Evolutionary conservation across 192 early-diverging fungal genomes (phyloP).

Genomic region (Lunasporangiospora selenospora): DNA sequence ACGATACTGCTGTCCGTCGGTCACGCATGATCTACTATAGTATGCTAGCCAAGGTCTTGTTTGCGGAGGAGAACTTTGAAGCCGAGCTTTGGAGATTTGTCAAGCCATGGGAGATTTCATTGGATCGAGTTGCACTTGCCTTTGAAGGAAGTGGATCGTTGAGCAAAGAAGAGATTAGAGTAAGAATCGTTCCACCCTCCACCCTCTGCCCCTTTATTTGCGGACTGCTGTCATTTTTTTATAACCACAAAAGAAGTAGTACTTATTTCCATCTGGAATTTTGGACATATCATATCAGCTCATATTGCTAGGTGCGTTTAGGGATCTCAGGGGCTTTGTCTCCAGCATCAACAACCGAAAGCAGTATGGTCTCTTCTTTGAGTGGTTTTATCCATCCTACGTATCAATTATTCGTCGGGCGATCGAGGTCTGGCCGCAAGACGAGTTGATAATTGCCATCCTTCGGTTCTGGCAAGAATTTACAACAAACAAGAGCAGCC

Average conservation of each 20-base stretch:
- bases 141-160: slow-evolving; percentile 20
- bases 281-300: slow-evolving; percentile 41
- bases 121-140: slow-evolving; percentile 57
- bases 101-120: slow-evolving; percentile 64
- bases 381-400: slow-evolving; percentile 83
- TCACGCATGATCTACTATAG: slow-evolving; percentile 76
- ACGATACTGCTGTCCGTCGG: slow-evolving; percentile 31
- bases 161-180: slow-evolving; percentile 28
- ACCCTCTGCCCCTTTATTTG: no score
- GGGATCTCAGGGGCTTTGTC: slow-evolving; percentile 82
- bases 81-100: slow-evolving; percentile 74
- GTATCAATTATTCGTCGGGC: slow-evolving; percentile 66
- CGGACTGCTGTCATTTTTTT: no score
- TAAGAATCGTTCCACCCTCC: no score
- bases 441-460: slow-evolving; percentile 69
- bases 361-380: slow-evolving; percentile 75
- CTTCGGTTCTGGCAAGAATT: slow-evolving; percentile 84
- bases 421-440: slow-evolving; percentile 69
- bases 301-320: slow-evolving; percentile 68
- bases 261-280: background rate
- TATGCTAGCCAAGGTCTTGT: slow-evolving; percentile 77
- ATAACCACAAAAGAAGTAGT: no score
- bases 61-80: slow-evolving; percentile 68
- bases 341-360: slow-evolving; percentile 63
- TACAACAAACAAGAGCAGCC: slow-evolving; percentile 78